Percentiles rank a stretch among this genome's conserved stretches.
These are phyloP conservation scores for Annulohypoxylon bovei DNA, from an alignment of 495 filamentous ascomycete species.

Conservation along the genomic window DNA sequence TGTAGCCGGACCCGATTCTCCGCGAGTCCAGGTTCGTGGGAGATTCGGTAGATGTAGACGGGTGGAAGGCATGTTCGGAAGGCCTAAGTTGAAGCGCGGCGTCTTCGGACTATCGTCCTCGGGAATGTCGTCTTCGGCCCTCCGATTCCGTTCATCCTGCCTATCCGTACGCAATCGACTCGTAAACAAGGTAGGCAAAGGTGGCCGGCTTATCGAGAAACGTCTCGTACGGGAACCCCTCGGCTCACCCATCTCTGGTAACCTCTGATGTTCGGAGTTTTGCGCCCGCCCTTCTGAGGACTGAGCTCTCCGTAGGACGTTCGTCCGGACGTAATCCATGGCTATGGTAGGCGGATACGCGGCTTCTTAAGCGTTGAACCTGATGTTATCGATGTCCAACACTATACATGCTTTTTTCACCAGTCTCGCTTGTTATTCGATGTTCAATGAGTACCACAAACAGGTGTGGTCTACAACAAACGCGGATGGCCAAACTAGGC, in stretches of 20 bases:
- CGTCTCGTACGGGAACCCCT: conserved; percentile 20
- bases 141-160: conserved; percentile 43
- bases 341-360: conserved; percentile 1
- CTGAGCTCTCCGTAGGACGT: conserved; percentile 26
- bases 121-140: conserved; percentile 40
- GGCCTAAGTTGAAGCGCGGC: conserved; percentile 48
- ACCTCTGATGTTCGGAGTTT: conserved; percentile 34
- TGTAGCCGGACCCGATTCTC: conserved; percentile 45
- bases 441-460: conserved; percentile 1
- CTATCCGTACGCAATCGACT: conserved; percentile 39
- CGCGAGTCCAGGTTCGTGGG: conserved; percentile 48
- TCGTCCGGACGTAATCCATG: conserved; percentile 42
- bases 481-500: conserved; percentile 9
- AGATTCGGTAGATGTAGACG: conserved; percentile 54
- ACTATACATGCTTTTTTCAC: conserved; percentile 31
- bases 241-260: conserved; percentile 45
- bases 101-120: conserved; percentile 55
- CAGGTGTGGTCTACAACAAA: conserved; percentile 6
- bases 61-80: conserved; percentile 52
- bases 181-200: conserved; percentile 48
- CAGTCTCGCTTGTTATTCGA: background rate
- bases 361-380: conserved; percentile 34
- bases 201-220: conserved; percentile 40
- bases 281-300: conserved; percentile 19
- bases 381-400: conserved; percentile 24